Conservation (phyloP, 257 asterid genomes). For the Thymus mandschuricus region DNA sequence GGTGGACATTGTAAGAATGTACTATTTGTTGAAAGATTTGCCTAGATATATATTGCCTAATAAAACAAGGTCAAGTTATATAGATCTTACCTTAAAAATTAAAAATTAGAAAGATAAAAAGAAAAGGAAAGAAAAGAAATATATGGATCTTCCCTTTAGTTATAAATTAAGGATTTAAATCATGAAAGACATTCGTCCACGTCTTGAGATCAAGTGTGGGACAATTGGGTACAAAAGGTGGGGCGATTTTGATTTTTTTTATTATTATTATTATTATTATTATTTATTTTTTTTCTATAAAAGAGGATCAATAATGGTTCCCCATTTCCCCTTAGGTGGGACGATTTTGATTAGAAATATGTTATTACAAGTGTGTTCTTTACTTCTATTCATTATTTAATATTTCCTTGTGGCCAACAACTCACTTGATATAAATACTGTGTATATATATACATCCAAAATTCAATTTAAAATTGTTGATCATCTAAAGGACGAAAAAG, state of each 20-base stretch:
- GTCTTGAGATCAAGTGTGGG: constrained; percentile 6
- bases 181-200: constrained; percentile 35
- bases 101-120: too few relatives aligned
- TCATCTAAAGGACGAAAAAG: too few relatives aligned
- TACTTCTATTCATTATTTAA: too few relatives aligned
- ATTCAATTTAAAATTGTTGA: too few relatives aligned
- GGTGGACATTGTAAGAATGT: too few relatives aligned
- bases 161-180: constrained; percentile 16
- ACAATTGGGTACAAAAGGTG: background rate
- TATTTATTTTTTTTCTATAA: too few relatives aligned
- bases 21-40: background rate
- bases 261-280: too few relatives aligned
- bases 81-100: too few relatives aligned
- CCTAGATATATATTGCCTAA: background rate
- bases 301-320: too few relatives aligned
- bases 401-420: background rate
- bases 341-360: constrained; percentile 1
- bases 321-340: too few relatives aligned
- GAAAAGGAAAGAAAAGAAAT: background rate
- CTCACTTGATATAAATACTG: background rate
- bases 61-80: background rate
- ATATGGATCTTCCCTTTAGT: constrained; percentile 4
- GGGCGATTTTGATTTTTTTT: background rate
- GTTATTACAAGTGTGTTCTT: background rate
- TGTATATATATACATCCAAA: too few relatives aligned